phyloP scores from a whole-genome alignment of 306 rosid genomes.

The Datisca glomerata region DNA sequence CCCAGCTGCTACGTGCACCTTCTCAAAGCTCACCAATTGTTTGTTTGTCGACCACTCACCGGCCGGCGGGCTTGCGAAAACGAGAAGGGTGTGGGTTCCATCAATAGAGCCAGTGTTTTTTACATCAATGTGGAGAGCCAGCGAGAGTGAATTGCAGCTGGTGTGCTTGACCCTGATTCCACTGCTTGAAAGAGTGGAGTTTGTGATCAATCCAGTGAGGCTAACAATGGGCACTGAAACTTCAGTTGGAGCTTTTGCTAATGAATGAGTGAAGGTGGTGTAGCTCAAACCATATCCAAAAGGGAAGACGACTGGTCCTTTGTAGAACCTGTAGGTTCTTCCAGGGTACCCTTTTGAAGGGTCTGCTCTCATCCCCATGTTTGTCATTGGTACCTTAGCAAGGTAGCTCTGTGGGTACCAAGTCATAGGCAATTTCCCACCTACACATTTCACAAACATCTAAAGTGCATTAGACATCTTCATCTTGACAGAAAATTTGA shows the following conservation, averaged over 20 bases:
- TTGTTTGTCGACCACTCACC: slow-evolving; percentile 27
- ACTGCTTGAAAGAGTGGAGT: slow-evolving; percentile 23
- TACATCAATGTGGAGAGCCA: slow-evolving; percentile 36
- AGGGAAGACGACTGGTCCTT: slow-evolving; percentile 75
- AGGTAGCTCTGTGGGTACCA: slow-evolving; percentile 79
- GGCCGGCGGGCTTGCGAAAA: slow-evolving; percentile 43
- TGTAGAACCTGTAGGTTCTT: slow-evolving; percentile 82
- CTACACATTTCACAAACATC: slow-evolving; percentile 5
- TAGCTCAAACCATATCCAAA: slow-evolving; percentile 80
- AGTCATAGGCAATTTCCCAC: slow-evolving; percentile 60
- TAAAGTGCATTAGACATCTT: neutral
- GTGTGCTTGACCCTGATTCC: slow-evolving; percentile 37
- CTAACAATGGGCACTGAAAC: slow-evolving; percentile 20
- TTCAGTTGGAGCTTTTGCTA: slow-evolving; percentile 35
- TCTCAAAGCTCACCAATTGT: slow-evolving; percentile 51
- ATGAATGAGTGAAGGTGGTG: slow-evolving; percentile 32
- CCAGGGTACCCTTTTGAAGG: slow-evolving; percentile 71
- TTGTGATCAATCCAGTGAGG: slow-evolving; percentile 11
- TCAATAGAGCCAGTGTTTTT: slow-evolving; percentile 57
- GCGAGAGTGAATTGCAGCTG: slow-evolving; percentile 25
- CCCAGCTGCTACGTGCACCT: slow-evolving; percentile 42
- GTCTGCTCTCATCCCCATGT: slow-evolving; percentile 61
- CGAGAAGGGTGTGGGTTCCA: slow-evolving; percentile 56
- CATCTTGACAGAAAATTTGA: neutral
- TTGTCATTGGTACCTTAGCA: slow-evolving; percentile 60